A percentile compares a stretch with the other conserved stretches of the same genome.
phyloP scores from a whole-genome alignment of 345 rosid species.

The Eucalyptus pauciflora region DNA sequence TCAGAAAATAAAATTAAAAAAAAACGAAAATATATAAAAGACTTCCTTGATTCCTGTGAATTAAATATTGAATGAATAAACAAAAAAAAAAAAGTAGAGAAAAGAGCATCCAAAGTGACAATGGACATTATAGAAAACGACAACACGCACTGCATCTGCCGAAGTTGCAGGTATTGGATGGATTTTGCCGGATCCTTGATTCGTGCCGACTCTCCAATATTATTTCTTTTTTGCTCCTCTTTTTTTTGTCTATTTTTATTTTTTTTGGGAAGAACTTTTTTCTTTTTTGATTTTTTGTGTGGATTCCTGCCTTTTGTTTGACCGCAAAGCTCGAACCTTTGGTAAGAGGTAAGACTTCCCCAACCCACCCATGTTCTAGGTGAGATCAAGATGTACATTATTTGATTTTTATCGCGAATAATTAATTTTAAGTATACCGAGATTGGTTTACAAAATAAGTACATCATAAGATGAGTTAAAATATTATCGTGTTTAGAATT shows the following conservation, averaged over 20 bases:
- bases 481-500: not conserved
- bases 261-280: not conserved
- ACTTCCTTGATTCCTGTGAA: not conserved
- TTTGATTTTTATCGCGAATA: not conserved
- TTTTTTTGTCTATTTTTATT: no score
- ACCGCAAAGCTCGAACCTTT: not conserved
- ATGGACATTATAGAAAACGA: not conserved
- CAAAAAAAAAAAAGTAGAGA: not conserved
- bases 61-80: not conserved
- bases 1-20: not conserved
- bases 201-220: not conserved
- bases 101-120: not conserved
- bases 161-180: not conserved
- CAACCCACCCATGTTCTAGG: not conserved
- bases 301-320: not conserved
- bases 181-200: not conserved
- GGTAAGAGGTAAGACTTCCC: not conserved
- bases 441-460: not conserved
- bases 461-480: not conserved
- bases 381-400: not conserved
- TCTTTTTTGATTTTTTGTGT: not conserved
- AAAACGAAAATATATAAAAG: not conserved
- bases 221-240: not conserved
- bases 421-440: not conserved
- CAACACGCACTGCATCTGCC: not conserved